A percentile compares a stretch with the other conserved stretches of the same genome.
Evolutionary conservation across 2,329 filamentous ascomycete genomes (phyloP).

Genomic region (Alternaria sp.): DNA sequence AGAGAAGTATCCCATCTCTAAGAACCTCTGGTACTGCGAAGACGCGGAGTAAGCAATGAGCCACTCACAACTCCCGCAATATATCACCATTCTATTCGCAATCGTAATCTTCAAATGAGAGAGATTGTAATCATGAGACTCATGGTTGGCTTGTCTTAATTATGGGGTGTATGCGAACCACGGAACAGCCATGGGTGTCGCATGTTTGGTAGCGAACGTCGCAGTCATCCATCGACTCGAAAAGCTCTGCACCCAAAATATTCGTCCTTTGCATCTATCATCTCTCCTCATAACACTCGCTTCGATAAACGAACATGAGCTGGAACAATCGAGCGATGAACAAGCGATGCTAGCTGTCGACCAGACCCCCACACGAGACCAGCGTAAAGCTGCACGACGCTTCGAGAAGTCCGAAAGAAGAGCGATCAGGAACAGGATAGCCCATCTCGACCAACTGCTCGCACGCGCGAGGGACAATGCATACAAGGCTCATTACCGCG

Average conservation of each 20-base stretch:
- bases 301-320: not conserved
- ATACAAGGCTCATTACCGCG: not conserved
- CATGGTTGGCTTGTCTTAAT: not conserved
- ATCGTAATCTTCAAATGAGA: accelerated
- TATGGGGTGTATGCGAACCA: not conserved
- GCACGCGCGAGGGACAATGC: not conserved
- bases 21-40: no score
- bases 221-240: not conserved
- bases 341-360: not conserved
- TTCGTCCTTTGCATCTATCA: not conserved
- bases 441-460: not conserved
- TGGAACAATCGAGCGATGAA: not conserved
- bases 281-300: not conserved
- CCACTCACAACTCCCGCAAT: not conserved
- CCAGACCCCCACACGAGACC: not conserved
- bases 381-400: not conserved
- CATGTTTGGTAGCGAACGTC: not conserved
- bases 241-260: not conserved
- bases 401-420: not conserved
- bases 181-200: not conserved
- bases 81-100: not conserved
- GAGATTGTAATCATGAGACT: not conserved
- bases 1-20: no score
- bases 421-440: not conserved
- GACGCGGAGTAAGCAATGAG: not conserved